Base-by-base conservation (phyloP, 2,329 filamentous ascomycete genomes). In the Aspergillus flavus region DNA sequence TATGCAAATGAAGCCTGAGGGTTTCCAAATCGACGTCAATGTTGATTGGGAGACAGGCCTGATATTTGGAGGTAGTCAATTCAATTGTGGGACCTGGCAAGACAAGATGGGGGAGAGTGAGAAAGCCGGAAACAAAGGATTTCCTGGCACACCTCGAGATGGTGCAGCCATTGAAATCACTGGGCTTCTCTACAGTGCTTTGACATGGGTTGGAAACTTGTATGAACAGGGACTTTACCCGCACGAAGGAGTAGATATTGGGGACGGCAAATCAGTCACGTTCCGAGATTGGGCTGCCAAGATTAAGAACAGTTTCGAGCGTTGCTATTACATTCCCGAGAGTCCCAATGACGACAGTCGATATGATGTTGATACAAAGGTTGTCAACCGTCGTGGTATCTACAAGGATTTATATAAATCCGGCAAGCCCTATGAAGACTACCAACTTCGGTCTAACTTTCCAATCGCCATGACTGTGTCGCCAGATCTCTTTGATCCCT, bases 61-160 rank as follows among this genome's bases (percentile, higher is more conserved):
- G 66, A 89, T 99, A 62, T 97, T 96, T 73, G 95, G 96, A 61
- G 95, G 96, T 39, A 98, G 92, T 73, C 94, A 97, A 74, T 85
- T 82, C 79, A 99, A 99, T 78, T 99, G 96, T 72, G 95, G 95
- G 58, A 99, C 95, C 1, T 99, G 95, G 95, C 97, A 97, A 93
- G 95, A 99, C 84, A 99, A 99, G 85, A 99, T 99, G 95, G 95
- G 95, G n/a, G 95, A 99, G 78, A 97, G 93, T 66, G 88, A 91
- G 67, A 91, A 89, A 65, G 95, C 96, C 19, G 90, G 91, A 63
- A 97, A 89, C 73, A 98, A 97, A 81, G 96, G 95, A 57, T 84
- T 97, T 23, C 96, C 95, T 0, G 95, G 94, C 10, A 99, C 95
- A n/a, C 95, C 95, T 54, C 91, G 96, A 71, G 96, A 99, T 75